phyloP scores from a whole-genome alignment of 305 asterid genomes.

The Solanum hybrid region DNA sequence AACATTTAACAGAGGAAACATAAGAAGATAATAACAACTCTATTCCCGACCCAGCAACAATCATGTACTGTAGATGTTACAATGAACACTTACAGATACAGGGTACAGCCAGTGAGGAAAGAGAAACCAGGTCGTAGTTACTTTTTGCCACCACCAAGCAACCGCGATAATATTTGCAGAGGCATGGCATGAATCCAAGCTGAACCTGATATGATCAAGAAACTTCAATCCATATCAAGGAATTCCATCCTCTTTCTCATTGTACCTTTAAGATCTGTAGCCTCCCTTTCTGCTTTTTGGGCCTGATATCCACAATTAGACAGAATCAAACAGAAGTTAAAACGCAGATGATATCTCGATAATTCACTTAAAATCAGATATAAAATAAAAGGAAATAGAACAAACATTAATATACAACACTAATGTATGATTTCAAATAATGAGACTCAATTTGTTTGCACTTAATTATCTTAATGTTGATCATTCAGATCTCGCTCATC shows the following conservation, averaged over 20 bases:
- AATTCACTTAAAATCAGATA: neutral
- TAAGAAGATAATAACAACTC: neutral
- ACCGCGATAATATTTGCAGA: slow-evolving; percentile 67
- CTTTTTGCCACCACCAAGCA: slow-evolving; percentile 21
- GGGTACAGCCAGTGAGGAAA: neutral
- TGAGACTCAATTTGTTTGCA: neutral
- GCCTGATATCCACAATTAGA: slow-evolving; percentile 37
- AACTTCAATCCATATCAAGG: slow-evolving; percentile 70
- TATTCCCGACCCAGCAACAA: neutral
- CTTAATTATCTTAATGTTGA: neutral
- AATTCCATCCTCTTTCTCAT: slow-evolving; percentile 94
- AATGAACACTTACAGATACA: neutral
- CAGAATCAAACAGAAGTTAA: neutral
- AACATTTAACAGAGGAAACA: neutral
- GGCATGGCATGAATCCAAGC: slow-evolving; percentile 21
- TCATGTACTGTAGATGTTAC: slow-evolving; percentile 1
- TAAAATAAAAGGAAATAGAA: neutral
- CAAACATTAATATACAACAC: neutral
- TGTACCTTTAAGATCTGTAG: slow-evolving; percentile 71
- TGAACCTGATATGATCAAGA: slow-evolving; percentile 21
- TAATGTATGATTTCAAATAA: neutral
- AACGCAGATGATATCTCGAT: neutral
- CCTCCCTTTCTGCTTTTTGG: slow-evolving; percentile 77
- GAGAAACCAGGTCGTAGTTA: slow-evolving; percentile 3
- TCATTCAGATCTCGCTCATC: neutral